Conservation (phyloP, 441 rosid species). For the Geranium incanum region DNA sequence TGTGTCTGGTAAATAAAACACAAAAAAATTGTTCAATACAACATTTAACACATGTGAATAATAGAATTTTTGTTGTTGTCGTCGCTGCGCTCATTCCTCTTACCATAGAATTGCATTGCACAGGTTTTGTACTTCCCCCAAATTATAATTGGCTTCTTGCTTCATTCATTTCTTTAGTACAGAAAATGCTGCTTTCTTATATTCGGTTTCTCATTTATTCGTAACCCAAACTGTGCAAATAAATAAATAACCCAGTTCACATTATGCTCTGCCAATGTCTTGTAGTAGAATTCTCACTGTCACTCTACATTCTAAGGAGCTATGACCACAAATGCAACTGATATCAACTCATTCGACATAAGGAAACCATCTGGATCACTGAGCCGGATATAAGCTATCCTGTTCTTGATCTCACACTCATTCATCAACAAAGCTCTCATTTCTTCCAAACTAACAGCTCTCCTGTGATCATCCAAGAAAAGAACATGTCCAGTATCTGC, state of each 20-base stretch:
- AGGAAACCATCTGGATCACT: constrained; percentile 92
- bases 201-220: neutral
- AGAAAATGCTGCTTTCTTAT: neutral
- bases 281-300: neutral
- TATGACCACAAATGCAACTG: constrained; percentile 54
- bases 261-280: neutral
- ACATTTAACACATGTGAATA: neutral
- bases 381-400: constrained; percentile 50
- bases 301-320: constrained; percentile 29
- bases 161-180: neutral
- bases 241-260: neutral
- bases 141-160: too few relatives aligned
- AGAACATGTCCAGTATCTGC: constrained; percentile 67
- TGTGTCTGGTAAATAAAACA: too few relatives aligned
- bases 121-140: neutral
- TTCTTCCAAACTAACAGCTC: constrained; percentile 35
- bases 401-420: constrained; percentile 30
- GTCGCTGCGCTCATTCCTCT: neutral
- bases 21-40: too few relatives aligned
- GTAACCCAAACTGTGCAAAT: neutral
- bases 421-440: constrained; percentile 25
- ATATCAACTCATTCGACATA: constrained; percentile 80
- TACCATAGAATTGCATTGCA: neutral
- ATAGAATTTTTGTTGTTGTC: neutral
- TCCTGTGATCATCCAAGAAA: constrained; percentile 55